Evolutionary conservation across 2,329 filamentous ascomycete species (phyloP).

Genomic region (Phoma sp.): DNA sequence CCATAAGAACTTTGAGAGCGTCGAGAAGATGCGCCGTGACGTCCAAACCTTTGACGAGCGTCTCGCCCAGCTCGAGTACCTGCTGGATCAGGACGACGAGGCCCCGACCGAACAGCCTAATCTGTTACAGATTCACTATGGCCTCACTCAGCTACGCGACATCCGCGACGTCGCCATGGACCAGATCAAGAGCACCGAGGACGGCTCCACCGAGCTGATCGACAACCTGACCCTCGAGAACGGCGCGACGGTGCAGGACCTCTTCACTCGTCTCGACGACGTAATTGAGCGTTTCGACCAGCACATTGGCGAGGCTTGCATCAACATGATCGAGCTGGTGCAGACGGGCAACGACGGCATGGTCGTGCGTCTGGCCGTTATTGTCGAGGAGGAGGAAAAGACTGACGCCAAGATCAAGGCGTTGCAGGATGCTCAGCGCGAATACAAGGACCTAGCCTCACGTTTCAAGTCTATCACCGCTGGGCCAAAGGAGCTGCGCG

Average conservation of each 20-base stretch:
- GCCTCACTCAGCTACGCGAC: conserved; percentile 87
- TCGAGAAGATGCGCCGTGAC: conserved; percentile 90
- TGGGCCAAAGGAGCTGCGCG: conserved; percentile 87
- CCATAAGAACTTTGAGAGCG: conserved; percentile 93
- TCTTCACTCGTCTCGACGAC: conserved; percentile 84
- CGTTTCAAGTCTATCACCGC: conserved; percentile 95
- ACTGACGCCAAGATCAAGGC: conserved; percentile 91
- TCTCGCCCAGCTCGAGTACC: conserved; percentile 73
- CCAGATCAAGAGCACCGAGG: conserved; percentile 81
- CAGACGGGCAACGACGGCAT: conserved; percentile 85
- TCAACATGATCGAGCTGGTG: conserved; percentile 88
- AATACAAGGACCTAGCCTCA: conserved; percentile 92
- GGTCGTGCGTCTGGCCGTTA: conserved; percentile 87
- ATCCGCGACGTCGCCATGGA: conserved; percentile 96
- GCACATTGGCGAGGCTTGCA: conserved; percentile 84
- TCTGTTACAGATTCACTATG: conserved; percentile 86
- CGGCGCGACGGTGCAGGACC: conserved; percentile 81
- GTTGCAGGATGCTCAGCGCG: conserved; percentile 90
- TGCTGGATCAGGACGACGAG: conserved; percentile 82
- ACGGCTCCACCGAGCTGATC: conserved; percentile 96
- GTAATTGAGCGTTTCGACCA: conserved; percentile 95
- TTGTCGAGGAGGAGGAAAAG: conserved; percentile 95
- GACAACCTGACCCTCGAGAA: conserved; percentile 67
- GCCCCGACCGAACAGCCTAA: conserved; percentile 92
- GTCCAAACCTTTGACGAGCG: conserved; percentile 86